Base-by-base conservation (phyloP, 371 early-diverging fungal species). In the Zychaea mexicana region DNA sequence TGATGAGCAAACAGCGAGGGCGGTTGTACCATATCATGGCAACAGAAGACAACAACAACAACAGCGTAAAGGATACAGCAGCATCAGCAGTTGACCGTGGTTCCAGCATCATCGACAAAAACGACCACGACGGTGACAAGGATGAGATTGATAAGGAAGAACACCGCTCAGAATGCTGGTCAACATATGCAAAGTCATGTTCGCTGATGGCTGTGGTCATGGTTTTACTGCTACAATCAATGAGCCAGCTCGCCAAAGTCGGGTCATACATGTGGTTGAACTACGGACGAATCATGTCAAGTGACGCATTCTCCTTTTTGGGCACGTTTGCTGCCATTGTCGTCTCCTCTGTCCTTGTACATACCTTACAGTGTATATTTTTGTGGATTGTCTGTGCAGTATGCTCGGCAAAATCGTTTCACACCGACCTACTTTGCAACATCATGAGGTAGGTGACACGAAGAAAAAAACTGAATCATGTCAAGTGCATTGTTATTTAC, bases 151-250 rank as follows among this genome's bases (percentile, higher is more conserved):
- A n/a, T n/a, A n/a, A n/a, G n/a, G n/a, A n/a, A n/a, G n/a, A n/a
- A n/a, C n/a, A n/a, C n/a, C n/a, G n/a, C 90, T 88, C 31, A 86
- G 88, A 68, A 95, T 96, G 24, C 84, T 86, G 32, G 96, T 96
- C 26, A 67, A 77, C 36, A 88, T 17, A 85, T 88, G 36, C 82
- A 19, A 27, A 39, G 39, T 21, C 24, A 27, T 45, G 45, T 19
- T 58, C 28, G 8, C 8, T 26, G 2, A 38, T 30, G 10, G 59
- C 21, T 58, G n/a, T 38, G 45, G 45, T n/a, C n/a, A 58, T 21
- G 27, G 26, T 27, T 17, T 42, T 36, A 9, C 21, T n/a, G 27
- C 12, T n/a, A 19, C 31, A 19, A 30, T 22, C 26, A 24, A 22
- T 22, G 9, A 49, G 49, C 3, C 49, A 49, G 13, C 5, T 49